Base-by-base conservation (phyloP, 2,329 filamentous ascomycete genomes). In the Colletotrichum salicis region DNA sequence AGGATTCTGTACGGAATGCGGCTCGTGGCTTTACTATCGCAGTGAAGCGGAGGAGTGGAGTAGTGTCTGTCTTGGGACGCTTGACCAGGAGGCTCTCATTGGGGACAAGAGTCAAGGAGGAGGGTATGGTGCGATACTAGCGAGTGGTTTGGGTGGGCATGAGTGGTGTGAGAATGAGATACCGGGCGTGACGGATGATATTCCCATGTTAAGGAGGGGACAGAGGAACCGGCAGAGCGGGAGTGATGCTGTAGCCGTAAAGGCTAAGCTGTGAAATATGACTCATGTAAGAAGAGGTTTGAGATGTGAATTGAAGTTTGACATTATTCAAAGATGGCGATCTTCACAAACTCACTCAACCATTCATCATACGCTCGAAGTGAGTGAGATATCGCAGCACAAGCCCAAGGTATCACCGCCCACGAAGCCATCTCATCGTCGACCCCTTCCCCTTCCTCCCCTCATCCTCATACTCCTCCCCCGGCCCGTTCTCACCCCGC, bases 1-100 rank as follows among this genome's bases (percentile, higher is more conserved):
- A 22, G 83, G 80, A 1, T 88, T 89, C 79, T 89, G 88, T 77
- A 72, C 76, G 27, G 76, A 73, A 2, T 89, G 87, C 78, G 86
- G 87, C 15, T 84, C 84, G 45, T 81, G 85, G 56, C 74, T 89
- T n/a, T 86, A 82, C 75, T 88, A 84, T 84, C 79, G 79, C 11
- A 74, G 78, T 8, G 80, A 82, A 24, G 71, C 70, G 12, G 64
- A 75, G 15, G 75, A 77, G 4, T 68, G 73, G 22, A 69, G 84
- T 5, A 79, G 77, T 59, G 51, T 88, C 37, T 77, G 83, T 1
- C 79, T 86, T 5, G 86, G 86, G 0, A 81, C 80, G 7, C 78
- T 88, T 7, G 86, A 89, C 66, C 78, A 82, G 63, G 81, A 85
- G 13, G 83, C 80, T 29, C 76, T 88, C n/a, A 27, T 73, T 19